Percentiles rank a stretch among this genome's conserved stretches.
These are phyloP conservation scores for Carallia pectinifolia DNA, from an alignment of 345 rosid species.

Conservation along the genomic window DNA sequence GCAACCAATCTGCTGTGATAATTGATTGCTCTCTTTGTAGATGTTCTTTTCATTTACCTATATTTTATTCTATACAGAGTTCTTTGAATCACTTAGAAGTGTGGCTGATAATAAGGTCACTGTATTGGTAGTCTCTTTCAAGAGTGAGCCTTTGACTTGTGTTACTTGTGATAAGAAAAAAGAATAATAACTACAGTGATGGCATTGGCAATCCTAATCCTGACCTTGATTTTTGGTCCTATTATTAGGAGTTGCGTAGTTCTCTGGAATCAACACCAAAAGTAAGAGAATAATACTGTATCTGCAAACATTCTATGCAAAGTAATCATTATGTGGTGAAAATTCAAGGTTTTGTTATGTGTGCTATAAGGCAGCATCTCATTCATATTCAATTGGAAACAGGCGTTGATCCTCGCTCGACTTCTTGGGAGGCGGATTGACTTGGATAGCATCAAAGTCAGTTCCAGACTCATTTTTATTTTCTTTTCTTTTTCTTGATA, in stretches of 20 bases:
- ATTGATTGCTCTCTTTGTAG: background rate
- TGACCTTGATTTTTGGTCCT: constrained; percentile 6
- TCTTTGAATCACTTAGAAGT: too few relatives aligned
- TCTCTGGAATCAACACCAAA: background rate
- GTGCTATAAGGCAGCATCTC: background rate
- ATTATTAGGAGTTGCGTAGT: background rate
- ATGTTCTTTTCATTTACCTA: too few relatives aligned
- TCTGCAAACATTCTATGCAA: background rate
- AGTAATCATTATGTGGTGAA: background rate
- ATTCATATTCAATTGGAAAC: constrained; percentile 27
- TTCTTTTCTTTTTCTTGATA: background rate
- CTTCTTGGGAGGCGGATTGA: constrained; percentile 67
- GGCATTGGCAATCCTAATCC: constrained; percentile 1
- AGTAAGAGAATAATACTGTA: background rate
- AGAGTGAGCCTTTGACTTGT: too few relatives aligned
- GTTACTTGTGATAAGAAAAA: background rate
- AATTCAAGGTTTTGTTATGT: background rate
- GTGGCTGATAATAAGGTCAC: too few relatives aligned
- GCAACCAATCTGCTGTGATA: background rate
- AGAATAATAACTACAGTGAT: background rate
- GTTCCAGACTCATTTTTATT: constrained; percentile 8
- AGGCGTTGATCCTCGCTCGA: constrained; percentile 95
- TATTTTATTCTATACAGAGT: too few relatives aligned
- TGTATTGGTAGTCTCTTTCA: too few relatives aligned
- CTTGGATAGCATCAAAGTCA: constrained; percentile 70